Evolutionary conservation across 2,329 filamentous ascomycete genomes (phyloP), one percentile per base, ranked within the genome.

Genomic region (Botrytis cinerea): DNA sequence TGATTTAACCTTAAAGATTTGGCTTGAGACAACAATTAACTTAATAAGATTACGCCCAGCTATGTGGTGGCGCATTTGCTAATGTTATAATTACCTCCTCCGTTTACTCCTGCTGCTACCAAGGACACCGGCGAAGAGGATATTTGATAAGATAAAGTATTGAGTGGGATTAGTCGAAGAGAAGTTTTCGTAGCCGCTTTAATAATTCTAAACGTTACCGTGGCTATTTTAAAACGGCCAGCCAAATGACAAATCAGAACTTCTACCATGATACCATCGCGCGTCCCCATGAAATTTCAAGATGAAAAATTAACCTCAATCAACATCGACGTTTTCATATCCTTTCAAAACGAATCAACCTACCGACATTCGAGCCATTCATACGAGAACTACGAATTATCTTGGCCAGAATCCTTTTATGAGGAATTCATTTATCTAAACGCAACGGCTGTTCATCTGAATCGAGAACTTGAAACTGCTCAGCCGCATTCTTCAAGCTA

Each of bases 1-100:
- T 40, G 59, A 61, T 40, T 61, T 61, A 61, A 61, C 59, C 59
- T 61, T 40, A 61, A 40, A 61, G 35, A 40, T 61, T 25, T 61
- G 59, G 59, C 12, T 61, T 38, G 35, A n/a, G 25, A n/a, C 22
- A n/a, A 25, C 6, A 40, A 2, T 25, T 40, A 16, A 61, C 32
- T 61, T 61, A 25, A 38, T 61, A 61, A 22, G 35, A 61, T 61
- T 61, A 22, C 32, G 35, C 35, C 35, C 35, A 61, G 35, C 59
- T 25, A 40, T n/a, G 5, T 61, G 20, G 59, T 40, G 59, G 59
- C 59, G 22, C 12, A 38, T 61, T 16, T 40, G 59, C 20, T 60
- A 5, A 38, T 38, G 32, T 25, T 12, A 12, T 10, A 48, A 4
- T 60, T 60, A 22, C 32, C 32, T 38, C 22, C 22, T 0, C 38